Conservation (phyloP, 768 basidiomycete genomes). For the Russula sp. region DNA sequence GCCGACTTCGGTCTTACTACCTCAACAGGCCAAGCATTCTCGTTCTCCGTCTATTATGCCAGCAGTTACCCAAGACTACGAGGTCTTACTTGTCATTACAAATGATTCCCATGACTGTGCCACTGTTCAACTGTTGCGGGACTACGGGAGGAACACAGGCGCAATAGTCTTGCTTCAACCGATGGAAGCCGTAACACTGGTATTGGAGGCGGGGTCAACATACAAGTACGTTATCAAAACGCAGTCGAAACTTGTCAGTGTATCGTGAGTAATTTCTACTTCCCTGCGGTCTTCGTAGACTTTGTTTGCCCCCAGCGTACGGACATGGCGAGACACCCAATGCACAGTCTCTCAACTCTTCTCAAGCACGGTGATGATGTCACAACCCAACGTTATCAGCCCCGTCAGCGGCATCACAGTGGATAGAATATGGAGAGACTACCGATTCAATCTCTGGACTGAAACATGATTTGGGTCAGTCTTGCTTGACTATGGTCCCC, state of each 20-base stretch:
- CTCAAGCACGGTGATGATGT: constrained; percentile 30
- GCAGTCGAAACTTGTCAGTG: constrained; percentile 55
- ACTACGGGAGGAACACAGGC: constrained; percentile 52
- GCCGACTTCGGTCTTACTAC: constrained; percentile 4
- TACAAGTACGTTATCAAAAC: constrained; percentile 67
- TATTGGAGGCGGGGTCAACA: constrained; percentile 59
- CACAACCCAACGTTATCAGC: constrained; percentile 30
- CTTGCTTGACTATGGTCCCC: neutral
- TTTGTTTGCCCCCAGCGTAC: constrained; percentile 37
- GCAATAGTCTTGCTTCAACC: constrained; percentile 53
- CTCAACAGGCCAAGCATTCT: constrained; percentile 37
- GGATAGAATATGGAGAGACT: constrained; percentile 60
- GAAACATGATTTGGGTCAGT: constrained; percentile 14
- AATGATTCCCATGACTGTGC: constrained; percentile 62
- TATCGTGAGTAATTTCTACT: constrained; percentile 46
- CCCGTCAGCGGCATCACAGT: constrained; percentile 50
- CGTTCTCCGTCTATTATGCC: constrained; percentile 41
- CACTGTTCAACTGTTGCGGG: constrained; percentile 54
- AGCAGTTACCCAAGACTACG: constrained; percentile 49
- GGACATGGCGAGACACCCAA: constrained; percentile 56
- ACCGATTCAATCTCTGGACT: constrained; percentile 54
- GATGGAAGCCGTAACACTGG: constrained; percentile 54
- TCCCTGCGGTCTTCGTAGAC: neutral
- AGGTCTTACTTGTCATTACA: constrained; percentile 59
- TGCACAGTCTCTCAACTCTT: constrained; percentile 59